phyloP scores from a whole-genome alignment of 371 early-diverging fungal genomes.

The Mortierella sp. region DNA sequence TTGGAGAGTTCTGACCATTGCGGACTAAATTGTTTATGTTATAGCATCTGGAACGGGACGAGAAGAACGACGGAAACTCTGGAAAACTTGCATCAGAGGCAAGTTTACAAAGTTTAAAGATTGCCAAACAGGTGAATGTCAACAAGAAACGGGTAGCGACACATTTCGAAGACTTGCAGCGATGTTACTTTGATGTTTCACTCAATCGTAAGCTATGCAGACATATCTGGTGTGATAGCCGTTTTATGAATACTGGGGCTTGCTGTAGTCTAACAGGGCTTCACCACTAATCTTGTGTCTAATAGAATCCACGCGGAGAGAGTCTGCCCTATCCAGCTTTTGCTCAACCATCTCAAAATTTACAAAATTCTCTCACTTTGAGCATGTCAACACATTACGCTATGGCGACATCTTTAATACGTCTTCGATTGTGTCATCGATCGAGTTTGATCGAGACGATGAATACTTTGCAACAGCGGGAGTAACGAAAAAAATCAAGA shows the following conservation, averaged over 20 bases:
- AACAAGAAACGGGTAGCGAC: conserved; percentile 65
- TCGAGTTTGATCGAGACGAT: conserved; percentile 93
- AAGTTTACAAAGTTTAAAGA: conserved; percentile 26
- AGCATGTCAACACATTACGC: conserved; percentile 78
- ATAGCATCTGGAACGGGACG: conserved; percentile 38
- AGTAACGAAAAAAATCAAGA: conserved; percentile 91
- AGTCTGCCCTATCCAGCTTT: conserved; percentile 62
- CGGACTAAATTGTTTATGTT: neutral
- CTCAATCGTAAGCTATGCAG: conserved; percentile 37
- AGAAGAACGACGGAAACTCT: conserved; percentile 17
- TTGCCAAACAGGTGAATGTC: conserved; percentile 28
- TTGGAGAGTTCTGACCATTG: neutral
- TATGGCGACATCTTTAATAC: conserved; percentile 78
- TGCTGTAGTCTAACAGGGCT: neutral
- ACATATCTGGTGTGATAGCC: neutral
- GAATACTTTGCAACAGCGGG: conserved; percentile 94
- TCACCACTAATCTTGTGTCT: no score
- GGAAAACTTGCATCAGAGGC: conserved; percentile 16
- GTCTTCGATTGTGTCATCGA: conserved; percentile 89
- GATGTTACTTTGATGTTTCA: conserved; percentile 70
- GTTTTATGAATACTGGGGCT: no score
- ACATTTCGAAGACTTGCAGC: conserved; percentile 80
- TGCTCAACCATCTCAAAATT: conserved; percentile 76
- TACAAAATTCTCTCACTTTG: conserved; percentile 72
- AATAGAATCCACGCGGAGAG: conserved; percentile 42